Conservation (phyloP, 2,329 filamentous ascomycete species). For the Neofusicoccum ribis region DNA sequence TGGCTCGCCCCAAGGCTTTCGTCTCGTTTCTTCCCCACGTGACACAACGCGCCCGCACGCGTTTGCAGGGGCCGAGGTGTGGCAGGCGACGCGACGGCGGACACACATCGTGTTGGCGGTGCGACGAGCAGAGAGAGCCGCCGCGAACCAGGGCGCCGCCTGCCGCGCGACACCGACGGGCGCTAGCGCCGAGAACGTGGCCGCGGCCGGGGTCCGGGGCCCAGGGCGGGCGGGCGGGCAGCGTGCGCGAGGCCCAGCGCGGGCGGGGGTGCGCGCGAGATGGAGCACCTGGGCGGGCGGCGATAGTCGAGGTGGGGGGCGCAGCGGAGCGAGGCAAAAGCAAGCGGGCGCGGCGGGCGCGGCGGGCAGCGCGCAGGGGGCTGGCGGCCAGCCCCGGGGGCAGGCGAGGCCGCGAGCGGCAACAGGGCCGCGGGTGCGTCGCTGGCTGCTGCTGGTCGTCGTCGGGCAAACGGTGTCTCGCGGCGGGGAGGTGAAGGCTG, state of each 20-base stretch:
- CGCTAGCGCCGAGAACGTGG: constrained; percentile 16
- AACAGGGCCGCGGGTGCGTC: too few relatives aligned
- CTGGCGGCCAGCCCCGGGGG: too few relatives aligned
- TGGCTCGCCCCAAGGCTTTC: not conserved
- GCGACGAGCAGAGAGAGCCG: not conserved
- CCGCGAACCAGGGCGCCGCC: constrained; percentile 5
- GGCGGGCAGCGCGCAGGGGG: too few relatives aligned
- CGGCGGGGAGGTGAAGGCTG: too few relatives aligned
- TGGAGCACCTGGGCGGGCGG: too few relatives aligned
- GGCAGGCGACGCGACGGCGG: constrained; percentile 6
- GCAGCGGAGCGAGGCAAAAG: too few relatives aligned
- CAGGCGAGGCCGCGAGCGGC: too few relatives aligned
- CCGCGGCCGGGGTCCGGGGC: not conserved
- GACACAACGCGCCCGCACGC: constrained; percentile 17
- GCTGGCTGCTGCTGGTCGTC: too few relatives aligned
- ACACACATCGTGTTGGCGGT: constrained; percentile 17
- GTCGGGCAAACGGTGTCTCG: too few relatives aligned
- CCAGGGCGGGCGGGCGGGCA: not conserved
- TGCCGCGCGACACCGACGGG: not conserved
- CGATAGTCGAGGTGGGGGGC: too few relatives aligned
- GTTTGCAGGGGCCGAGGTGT: constrained; percentile 10
- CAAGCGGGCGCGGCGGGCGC: too few relatives aligned
- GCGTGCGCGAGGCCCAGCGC: not conserved
- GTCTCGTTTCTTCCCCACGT: constrained; percentile 13
- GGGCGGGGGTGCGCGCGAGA: too few relatives aligned